Evolutionary conservation across 2,329 filamentous ascomycete species (phyloP).

Genomic region (Fusarium chuoi): DNA sequence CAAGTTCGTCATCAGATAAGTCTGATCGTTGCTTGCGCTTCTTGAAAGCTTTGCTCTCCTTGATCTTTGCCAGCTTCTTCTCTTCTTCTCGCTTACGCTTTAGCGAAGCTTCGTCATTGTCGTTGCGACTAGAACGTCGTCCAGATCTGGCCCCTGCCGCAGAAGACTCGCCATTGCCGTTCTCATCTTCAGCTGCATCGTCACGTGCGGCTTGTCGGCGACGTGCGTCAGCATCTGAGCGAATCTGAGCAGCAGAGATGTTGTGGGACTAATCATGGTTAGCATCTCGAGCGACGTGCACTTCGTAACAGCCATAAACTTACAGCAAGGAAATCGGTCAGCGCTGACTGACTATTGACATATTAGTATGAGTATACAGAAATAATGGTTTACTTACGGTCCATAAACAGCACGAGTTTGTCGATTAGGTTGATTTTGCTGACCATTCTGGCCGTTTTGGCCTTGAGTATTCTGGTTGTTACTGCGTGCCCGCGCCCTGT

Average conservation of each 20-base stretch:
- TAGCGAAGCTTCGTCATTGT: slow-evolving; percentile 38
- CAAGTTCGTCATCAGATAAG: slow-evolving; percentile 60
- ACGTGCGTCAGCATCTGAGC: slow-evolving; percentile 59
- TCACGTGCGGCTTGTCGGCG: slow-evolving; percentile 52
- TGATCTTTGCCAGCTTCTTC: slow-evolving; percentile 69
- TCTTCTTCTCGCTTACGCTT: slow-evolving; percentile 58
- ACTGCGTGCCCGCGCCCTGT: slow-evolving; percentile 35
- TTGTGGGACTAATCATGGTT: slow-evolving; percentile 68
- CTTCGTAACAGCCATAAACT: slow-evolving; percentile 20
- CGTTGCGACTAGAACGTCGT: slow-evolving; percentile 44
- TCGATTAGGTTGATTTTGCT: slow-evolving; percentile 29
- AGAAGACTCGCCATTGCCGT: slow-evolving; percentile 36
- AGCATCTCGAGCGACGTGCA: slow-evolving; percentile 16
- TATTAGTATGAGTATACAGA: neutral
- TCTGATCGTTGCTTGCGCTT: slow-evolving; percentile 57
- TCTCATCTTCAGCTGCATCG: slow-evolving; percentile 27
- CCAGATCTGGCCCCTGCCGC: slow-evolving; percentile 34
- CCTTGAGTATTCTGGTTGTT: slow-evolving; percentile 27
- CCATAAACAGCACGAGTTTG: slow-evolving; percentile 51
- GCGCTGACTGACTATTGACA: slow-evolving; percentile 57
- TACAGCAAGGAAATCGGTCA: slow-evolving; percentile 65
- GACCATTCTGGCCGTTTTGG: slow-evolving; percentile 23
- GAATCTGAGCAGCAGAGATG: slow-evolving; percentile 71
- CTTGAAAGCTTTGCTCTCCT: slow-evolving; percentile 68
- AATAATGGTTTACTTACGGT: slow-evolving; percentile 46